A percentile compares a stretch with the other conserved stretches of the same genome.
These are phyloP conservation scores for Trichaptum fuscoviolaceum DNA, from an alignment of 768 basidiomycete genomes.

Conservation along the genomic window DNA sequence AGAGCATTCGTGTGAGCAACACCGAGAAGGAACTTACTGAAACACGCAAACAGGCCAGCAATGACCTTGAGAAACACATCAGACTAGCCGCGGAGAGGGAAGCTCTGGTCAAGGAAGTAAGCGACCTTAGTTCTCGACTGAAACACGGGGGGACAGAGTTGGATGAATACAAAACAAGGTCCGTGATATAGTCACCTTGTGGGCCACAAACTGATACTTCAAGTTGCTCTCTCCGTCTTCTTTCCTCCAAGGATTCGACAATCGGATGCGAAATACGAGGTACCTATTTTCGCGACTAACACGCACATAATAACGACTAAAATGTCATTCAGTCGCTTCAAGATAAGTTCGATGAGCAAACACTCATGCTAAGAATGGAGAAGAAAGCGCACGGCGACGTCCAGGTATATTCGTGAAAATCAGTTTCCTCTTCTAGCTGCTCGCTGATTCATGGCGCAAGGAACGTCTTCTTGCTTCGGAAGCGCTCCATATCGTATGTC, in stretches of 20 bases:
- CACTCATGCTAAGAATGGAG: constrained; percentile 2
- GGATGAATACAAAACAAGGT: background rate
- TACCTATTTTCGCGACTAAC: background rate
- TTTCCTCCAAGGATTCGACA: background rate
- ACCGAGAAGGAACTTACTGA: background rate
- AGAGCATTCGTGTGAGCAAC: background rate
- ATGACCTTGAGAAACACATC: background rate
- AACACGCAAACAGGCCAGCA: background rate
- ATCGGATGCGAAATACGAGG: background rate
- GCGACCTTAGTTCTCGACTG: background rate
- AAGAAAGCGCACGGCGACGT: constrained; percentile 1
- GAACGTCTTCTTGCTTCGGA: constrained; percentile 1
- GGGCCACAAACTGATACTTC: too few species aligned
- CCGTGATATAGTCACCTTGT: background rate
- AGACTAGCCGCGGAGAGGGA: background rate
- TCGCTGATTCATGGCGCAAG: background rate
- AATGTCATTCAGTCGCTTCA: background rate
- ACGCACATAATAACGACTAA: background rate
- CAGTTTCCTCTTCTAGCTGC: background rate
- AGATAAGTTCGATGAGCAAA: constrained; percentile 1
- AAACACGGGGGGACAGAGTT: background rate
- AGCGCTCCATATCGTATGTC: background rate
- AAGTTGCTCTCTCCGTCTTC: too few species aligned
- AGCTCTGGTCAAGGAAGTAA: background rate
- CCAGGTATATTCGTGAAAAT: background rate